Conservation (phyloP, 495 filamentous ascomycete genomes). For the Trichoderma erinaceum region DNA sequence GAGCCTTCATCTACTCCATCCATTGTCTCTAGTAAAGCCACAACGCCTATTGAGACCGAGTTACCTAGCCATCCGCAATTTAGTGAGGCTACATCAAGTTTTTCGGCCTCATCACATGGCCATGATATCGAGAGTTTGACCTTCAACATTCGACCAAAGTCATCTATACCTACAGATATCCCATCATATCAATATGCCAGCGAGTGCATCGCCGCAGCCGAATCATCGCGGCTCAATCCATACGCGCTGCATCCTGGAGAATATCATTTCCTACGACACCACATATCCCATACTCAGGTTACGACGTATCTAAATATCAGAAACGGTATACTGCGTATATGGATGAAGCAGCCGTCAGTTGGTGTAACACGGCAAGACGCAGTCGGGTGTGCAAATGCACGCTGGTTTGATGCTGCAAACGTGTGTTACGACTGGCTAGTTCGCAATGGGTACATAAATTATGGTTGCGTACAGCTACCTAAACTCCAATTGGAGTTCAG, state of each 20-base stretch:
- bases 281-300: conserved; percentile 83
- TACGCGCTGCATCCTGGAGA: conserved; percentile 84
- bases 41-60: conserved; percentile 48
- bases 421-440: conserved; percentile 91
- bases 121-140: conserved; percentile 25
- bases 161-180: conserved; percentile 73
- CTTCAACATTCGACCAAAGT: conserved; percentile 60
- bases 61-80: conserved; percentile 26
- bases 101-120: conserved; percentile 7
- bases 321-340: conserved; percentile 89
- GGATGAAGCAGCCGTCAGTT: conserved; percentile 84
- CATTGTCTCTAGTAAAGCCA: conserved; percentile 49
- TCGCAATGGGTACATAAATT: conserved; percentile 92
- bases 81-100: background rate
- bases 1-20: conserved; percentile 41
- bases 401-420: conserved; percentile 86
- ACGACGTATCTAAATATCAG: conserved; percentile 96
- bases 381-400: conserved; percentile 80
- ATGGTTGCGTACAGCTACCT: conserved; percentile 70
- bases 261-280: conserved; percentile 67
- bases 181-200: conserved; percentile 69
- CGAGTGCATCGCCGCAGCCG: conserved; percentile 82
- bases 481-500: conserved; percentile 27
- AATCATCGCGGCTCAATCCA: conserved; percentile 83
- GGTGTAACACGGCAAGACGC: conserved; percentile 84